Conservation (phyloP, 2,329 filamentous ascomycete species). For the Fusarium buxicola region DNA sequence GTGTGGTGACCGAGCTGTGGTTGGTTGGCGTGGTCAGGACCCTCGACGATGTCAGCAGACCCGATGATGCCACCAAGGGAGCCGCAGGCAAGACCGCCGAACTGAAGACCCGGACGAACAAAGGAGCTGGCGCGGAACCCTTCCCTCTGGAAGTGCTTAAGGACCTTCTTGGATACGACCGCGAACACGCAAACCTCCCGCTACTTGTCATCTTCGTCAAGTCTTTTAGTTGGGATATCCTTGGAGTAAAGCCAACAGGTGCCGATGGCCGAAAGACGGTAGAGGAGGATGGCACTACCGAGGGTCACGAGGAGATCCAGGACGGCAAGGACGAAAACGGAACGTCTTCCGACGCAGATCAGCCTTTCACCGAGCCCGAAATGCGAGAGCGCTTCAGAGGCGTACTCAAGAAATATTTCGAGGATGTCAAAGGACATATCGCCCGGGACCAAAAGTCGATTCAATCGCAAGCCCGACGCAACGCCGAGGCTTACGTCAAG, state of each 20-base stretch:
- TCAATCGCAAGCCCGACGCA: slow-evolving; percentile 86
- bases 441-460: slow-evolving; percentile 93
- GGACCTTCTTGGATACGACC: slow-evolving; percentile 92
- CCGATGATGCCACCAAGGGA: slow-evolving; percentile 72
- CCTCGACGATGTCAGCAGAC: slow-evolving; percentile 73
- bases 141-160: slow-evolving; percentile 98
- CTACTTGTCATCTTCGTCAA: slow-evolving; percentile 96
- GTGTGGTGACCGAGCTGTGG: slow-evolving; percentile 96
- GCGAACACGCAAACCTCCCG: slow-evolving; percentile 90
- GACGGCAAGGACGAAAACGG: slow-evolving; percentile 52
- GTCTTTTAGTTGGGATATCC: slow-evolving; percentile 93
- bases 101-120: slow-evolving; percentile 66
- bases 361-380: slow-evolving; percentile 79
- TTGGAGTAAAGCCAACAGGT: slow-evolving; percentile 79
- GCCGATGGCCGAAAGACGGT: slow-evolving; percentile 86
- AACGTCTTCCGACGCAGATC: slow-evolving; percentile 64
- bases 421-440: slow-evolving; percentile 90
- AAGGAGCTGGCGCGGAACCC: slow-evolving; percentile 80
- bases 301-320: slow-evolving; percentile 51
- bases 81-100: slow-evolving; percentile 72
- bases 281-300: slow-evolving; percentile 80
- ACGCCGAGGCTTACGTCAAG: slow-evolving; percentile 98
- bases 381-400: slow-evolving; percentile 88
- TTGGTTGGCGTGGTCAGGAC: slow-evolving; percentile 89
- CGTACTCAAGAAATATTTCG: slow-evolving; percentile 87